These are phyloP conservation scores for Lodderomyces beijingensis DNA, from an alignment of 1,139 yeast genomes.

Conservation along the genomic window DNA sequence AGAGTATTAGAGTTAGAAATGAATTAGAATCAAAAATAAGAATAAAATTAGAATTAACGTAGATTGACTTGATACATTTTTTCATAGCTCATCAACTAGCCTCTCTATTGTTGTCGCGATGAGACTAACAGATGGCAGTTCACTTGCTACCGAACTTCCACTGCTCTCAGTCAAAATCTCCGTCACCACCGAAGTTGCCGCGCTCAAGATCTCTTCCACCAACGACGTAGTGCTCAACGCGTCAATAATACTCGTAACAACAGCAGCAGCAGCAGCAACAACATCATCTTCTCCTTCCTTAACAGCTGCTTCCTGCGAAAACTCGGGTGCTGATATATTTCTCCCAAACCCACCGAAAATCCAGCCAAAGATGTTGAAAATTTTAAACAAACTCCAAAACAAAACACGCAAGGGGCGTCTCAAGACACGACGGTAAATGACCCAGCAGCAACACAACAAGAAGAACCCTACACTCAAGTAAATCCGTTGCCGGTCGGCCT, in stretches of 20 bases:
- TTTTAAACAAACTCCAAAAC: constrained; percentile 54
- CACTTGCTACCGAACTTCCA: constrained; percentile 3
- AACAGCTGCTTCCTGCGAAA: constrained; percentile 1
- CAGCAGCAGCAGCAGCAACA: constrained; percentile 5
- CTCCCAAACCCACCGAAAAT: constrained; percentile 11
- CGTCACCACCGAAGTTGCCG: no score
- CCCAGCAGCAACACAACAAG: constrained; percentile 54
- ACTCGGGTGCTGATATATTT: no score
- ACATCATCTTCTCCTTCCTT: constrained; percentile 7
- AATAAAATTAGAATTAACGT: no score
- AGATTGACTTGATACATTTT: no score
- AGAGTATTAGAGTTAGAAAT: no score
- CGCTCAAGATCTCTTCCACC: no score
- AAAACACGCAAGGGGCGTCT: constrained; percentile 52
- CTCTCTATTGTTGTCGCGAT: no score
- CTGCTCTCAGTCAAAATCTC: not conserved
- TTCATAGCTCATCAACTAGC: no score
- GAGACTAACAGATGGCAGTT: constrained; percentile 4
- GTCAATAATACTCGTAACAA: constrained; percentile 1
- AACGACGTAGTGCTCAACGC: constrained; percentile 2
- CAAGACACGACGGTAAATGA: constrained; percentile 60
- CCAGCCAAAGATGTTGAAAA: constrained; percentile 39
- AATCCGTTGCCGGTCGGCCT: constrained; percentile 56
- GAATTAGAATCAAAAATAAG: no score
- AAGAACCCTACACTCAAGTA: constrained; percentile 57